Base-by-base conservation (phyloP, 768 basidiomycete species). In the Boletus barrowsii region DNA sequence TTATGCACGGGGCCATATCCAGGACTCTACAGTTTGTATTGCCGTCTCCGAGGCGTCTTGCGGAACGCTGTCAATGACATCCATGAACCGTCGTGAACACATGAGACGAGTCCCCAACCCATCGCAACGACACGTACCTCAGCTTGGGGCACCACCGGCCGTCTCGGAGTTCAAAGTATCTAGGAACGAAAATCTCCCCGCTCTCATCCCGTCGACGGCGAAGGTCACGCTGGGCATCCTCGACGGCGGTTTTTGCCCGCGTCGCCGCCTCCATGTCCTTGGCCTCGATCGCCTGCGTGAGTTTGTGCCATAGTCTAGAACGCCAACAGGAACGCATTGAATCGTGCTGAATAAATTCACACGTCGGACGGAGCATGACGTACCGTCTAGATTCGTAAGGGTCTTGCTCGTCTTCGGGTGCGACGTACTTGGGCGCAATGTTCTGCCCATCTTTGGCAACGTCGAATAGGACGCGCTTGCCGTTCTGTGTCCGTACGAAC, bases 221-320 rank as follows among this genome's bases (percentile, higher is more conserved):
- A 51, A 80, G 71, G 62, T 97, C 93, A 45, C 97, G 79, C 73
- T 98, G 95, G 24, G 84, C 84, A 59, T 96, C 93, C 74, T 99
- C 97, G 1, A 99, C 90, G 13, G 79, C 79, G 3, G 83, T 82
- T 78, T 99, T 99, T 45, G 93, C 91, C 26, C 81, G 82, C 5
- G 94, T 97, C 22, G 97, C 97, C 11, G 83, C 86, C 62, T 95
- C 92, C 93, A 98, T 96, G 69, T 99, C 93, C 65, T 88, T 91
- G 32, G 76, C 77, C 30, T 79, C 68, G 71, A 99, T 98, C 18
- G 96, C 97, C 17, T 78, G 74, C 24, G 97, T 98, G 41, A 99
- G 74, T 43, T 84, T 78, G 37, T 75, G 65, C 97, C 97, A 99
- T 49, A 98, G 72, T 62, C 51, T 58, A 49, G 2, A 13, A 35